Base-by-base conservation (phyloP, 2,329 filamentous ascomycete species). In the Fulvia fulva region DNA sequence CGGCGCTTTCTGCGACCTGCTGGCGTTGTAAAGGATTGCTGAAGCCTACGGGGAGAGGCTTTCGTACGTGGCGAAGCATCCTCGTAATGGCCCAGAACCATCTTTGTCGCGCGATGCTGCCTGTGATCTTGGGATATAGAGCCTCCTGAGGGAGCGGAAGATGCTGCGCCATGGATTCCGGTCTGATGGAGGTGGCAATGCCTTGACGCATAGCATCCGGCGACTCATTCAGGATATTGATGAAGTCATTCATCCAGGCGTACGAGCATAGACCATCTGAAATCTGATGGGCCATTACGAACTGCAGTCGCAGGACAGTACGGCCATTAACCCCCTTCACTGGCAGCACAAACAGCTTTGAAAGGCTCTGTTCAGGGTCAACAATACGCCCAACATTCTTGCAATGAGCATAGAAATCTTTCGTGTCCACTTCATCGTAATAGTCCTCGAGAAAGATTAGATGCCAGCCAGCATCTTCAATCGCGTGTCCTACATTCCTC, bases 31-130 rank as follows among this genome's bases (percentile, higher is more conserved):
- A 65, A 0, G 78, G 78, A 56, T 79, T 80, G 2, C 65, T 26
- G 56, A 80, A 77, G 1, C 74, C 75, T 7, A 67, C 68, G 12
- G 74, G 73, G 1, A 75, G 67, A 0, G 73, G 70, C 47, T 68
- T 75, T 5, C 74, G 65, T 1, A 78, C 71, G 55, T 79, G 75
- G 5, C 78, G 67, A 16, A 80, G 69, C 7, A 80, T 72, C 21
- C 76, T 68, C 8, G 76, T 71, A 7, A 80, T 71, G 5, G 73
- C 71, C 78, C 78, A 80, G 63, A 77, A 78, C 77, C 78, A 80
- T 50, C 77, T 69, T 64, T 74, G 70, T 21, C 74, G 65, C 1
- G 76, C 77, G 37, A 55, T 55, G 22, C 62, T 75, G 30, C 76
- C 76, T 1, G 65, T 46, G 0, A 78, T 69, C 0, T 60, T 63